phyloP scores from a whole-genome alignment of 1,139 yeast species.

The Suhomyces maxii region DNA sequence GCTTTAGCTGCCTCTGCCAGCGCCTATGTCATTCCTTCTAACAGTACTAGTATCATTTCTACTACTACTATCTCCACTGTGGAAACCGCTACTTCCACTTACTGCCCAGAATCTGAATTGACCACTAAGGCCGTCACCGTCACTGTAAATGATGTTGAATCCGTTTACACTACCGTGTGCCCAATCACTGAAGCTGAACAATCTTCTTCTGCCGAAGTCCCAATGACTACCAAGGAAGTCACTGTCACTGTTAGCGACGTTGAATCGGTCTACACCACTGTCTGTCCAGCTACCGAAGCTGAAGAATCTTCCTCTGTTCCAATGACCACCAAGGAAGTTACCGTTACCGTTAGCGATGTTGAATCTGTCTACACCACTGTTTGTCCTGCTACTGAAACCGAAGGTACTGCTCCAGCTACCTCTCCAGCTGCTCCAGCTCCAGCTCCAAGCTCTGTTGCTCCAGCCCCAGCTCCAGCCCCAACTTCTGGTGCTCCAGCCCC shows the following conservation, averaged over 20 bases:
- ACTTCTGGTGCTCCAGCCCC: conserved; percentile 9
- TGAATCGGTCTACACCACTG: conserved; percentile 20
- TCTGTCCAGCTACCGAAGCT: conserved; percentile 12
- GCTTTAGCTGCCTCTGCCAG: conserved; percentile 14
- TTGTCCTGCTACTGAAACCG: conserved; percentile 12
- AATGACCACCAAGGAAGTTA: conserved; percentile 9
- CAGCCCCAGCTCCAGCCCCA: conserved; percentile 13
- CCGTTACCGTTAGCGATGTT: conserved; percentile 16
- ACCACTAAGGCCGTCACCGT: conserved; percentile 14
- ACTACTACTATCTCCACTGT: conserved; percentile 6
- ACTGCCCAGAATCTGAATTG: conserved; percentile 16
- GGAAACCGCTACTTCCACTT: conserved; percentile 11
- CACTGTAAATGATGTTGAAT: conserved; percentile 16
- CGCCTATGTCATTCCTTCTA: conserved; percentile 8
- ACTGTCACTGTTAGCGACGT: conserved; percentile 16
- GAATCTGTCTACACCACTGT: conserved; percentile 20
- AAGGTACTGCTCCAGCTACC: conserved; percentile 6
- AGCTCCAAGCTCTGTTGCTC: conserved; percentile 5
- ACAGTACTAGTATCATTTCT: conserved; percentile 4
- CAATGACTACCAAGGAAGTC: conserved; percentile 8
- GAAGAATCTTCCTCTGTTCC: neutral
- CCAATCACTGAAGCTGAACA: conserved; percentile 16
- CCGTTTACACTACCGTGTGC: conserved; percentile 24
- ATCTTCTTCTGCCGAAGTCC: conserved; percentile 5
- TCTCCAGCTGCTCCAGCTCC: conserved; percentile 7